Conservation (phyloP, 805 yeast genomes). For the Isabelozyma pseudorhagii region DNA sequence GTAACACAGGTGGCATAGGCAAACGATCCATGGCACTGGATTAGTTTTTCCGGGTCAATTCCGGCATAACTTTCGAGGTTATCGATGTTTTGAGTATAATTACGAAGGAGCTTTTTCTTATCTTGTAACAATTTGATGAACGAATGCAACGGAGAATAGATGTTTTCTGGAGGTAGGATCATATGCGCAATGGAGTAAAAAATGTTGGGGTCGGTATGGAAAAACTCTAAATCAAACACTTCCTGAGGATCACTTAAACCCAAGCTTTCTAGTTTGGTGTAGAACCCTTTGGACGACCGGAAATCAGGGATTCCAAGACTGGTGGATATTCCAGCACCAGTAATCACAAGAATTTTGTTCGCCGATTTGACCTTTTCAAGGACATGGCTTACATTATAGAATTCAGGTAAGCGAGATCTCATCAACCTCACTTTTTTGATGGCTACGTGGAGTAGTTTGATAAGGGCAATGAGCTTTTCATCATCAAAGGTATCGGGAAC, state of each 20-base stretch:
- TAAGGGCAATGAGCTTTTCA: constrained; percentile 42
- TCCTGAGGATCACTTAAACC: constrained; percentile 44
- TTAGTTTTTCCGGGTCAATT: constrained; percentile 50
- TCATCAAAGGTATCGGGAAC: constrained; percentile 34
- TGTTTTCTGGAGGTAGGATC: constrained; percentile 39
- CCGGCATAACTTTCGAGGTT: constrained; percentile 48
- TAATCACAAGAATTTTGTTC: constrained; percentile 35
- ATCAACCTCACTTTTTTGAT: constrained; percentile 58
- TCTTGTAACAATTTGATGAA: constrained; percentile 35
- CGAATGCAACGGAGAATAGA: constrained; percentile 36
- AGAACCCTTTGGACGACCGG: constrained; percentile 59
- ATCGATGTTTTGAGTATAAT: constrained; percentile 45
- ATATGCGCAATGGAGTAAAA: constrained; percentile 43
- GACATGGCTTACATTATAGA: constrained; percentile 59
- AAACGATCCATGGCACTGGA: constrained; percentile 85
- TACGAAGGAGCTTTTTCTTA: constrained; percentile 35
- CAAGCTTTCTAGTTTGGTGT: constrained; percentile 46
- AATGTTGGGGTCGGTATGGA: constrained; percentile 34
- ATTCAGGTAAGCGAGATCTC: constrained; percentile 52
- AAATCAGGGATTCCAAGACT: constrained; percentile 45
- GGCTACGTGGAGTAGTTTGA: constrained; percentile 57
- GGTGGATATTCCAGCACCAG: constrained; percentile 47
- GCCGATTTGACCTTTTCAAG: constrained; percentile 52
- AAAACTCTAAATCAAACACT: constrained; percentile 38
- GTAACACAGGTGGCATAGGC: constrained; percentile 72